Percentiles rank a stretch among this genome's conserved stretches.
Conservation (phyloP, 495 filamentous ascomycete species). For the Aspergillus sclerotiicarbonarius region DNA sequence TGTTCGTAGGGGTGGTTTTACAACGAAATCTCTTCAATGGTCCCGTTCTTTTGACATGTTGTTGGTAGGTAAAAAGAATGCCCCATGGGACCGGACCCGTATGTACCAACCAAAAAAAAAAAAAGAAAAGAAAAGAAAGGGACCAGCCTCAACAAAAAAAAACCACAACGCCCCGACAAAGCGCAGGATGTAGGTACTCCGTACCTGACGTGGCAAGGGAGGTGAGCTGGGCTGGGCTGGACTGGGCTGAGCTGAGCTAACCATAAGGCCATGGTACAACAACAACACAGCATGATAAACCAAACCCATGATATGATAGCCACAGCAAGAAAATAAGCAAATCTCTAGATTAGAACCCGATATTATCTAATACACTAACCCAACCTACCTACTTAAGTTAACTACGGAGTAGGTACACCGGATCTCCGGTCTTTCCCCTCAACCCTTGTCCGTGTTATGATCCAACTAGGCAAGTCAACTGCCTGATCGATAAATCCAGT, state of each 20-base stretch:
- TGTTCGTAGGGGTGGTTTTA: too few species aligned
- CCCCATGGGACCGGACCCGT: background rate
- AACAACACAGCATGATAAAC: background rate
- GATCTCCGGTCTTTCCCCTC: too few species aligned
- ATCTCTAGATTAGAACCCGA: background rate
- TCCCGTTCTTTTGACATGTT: background rate
- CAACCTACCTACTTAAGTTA: too few species aligned
- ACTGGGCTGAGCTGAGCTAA: too few species aligned
- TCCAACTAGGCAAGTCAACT: too few species aligned
- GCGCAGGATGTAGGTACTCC: background rate
- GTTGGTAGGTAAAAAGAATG: too few species aligned
- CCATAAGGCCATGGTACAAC: background rate
- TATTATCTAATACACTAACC: too few species aligned
- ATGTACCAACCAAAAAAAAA: background rate
- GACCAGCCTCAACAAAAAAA: background rate
- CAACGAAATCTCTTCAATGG: background rate
- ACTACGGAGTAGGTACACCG: too few species aligned
- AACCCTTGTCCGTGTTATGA: too few species aligned
- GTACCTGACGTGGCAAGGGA: background rate
- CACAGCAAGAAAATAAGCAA: background rate
- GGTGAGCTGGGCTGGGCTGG: too few species aligned
- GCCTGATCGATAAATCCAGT: constrained; percentile 2
- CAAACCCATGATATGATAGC: background rate
- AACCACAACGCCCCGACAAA: background rate
- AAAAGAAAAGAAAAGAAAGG: background rate